These are phyloP conservation scores for Leccinellum luteum DNA, from an alignment of 768 basidiomycete genomes.

Conservation along the genomic window DNA sequence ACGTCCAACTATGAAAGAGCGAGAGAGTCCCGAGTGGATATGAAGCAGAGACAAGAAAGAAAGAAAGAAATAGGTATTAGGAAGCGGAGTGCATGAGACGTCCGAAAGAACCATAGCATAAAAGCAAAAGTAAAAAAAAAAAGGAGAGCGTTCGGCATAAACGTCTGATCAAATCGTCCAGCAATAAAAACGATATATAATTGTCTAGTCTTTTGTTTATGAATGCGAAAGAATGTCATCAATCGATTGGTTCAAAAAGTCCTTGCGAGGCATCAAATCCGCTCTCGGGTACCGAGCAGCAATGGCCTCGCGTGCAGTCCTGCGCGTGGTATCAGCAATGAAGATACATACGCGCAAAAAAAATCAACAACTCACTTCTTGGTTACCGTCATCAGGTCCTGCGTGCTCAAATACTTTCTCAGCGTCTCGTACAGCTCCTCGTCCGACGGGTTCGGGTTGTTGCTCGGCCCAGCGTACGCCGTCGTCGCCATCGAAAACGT, in stretches of 20 bases:
- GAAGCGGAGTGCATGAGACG: constrained; percentile 5
- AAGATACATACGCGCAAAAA: not conserved
- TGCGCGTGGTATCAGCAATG: constrained; percentile 18
- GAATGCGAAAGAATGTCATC: constrained; percentile 61
- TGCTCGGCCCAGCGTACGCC: constrained; percentile 48
- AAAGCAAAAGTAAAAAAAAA: not conserved
- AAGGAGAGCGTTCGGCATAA: constrained; percentile 7
- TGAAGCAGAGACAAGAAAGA: not conserved
- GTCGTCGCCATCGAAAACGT: constrained; percentile 63
- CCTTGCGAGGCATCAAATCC: constrained; percentile 52
- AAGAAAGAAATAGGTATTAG: constrained; percentile 2
- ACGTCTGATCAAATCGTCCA: constrained; percentile 7
- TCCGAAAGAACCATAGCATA: constrained; percentile 5
- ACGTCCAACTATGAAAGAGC: not conserved
- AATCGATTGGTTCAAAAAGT: constrained; percentile 67
- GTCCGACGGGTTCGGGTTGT: constrained; percentile 55
- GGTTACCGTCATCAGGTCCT: constrained; percentile 71
- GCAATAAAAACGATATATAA: not conserved
- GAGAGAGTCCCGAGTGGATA: constrained; percentile 13
- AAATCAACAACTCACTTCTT: constrained; percentile 52
- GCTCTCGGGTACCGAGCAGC: constrained; percentile 65
- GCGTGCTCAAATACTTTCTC: constrained; percentile 56
- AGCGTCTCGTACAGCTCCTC: constrained; percentile 58
- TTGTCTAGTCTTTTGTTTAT: constrained; percentile 16
- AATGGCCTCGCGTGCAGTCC: constrained; percentile 63